Evolutionary conservation across 2,329 filamentous ascomycete species (phyloP), one percentile per base, ranked within the genome.

Genomic region (Didymellaceae sp.): DNA sequence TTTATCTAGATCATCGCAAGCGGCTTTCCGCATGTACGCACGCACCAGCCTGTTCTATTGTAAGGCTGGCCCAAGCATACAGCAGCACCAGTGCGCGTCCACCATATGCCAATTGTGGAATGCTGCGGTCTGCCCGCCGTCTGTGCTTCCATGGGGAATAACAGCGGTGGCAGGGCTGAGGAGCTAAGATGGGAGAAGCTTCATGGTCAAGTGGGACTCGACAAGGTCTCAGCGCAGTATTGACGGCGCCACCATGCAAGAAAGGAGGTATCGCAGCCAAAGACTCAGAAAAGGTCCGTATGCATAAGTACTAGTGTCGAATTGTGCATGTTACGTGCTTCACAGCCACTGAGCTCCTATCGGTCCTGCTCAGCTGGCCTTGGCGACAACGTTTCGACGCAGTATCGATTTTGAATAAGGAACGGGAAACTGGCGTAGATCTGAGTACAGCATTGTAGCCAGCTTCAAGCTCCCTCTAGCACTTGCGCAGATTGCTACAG

Each of bases 131-230:
- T 32, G 24, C 24, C 31, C 40, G 43, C 24, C 9, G 20, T 46
- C 35, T 43, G 49, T 40, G 37, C 33, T 34, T 41, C 24, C 20
- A 28, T 7, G 11, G 11, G 7, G 21, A 22, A 17, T 21, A 33
- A 22, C 30, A 45, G 13, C 34, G 24, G 14, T 21, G 22, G 17
- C 26, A 39, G 44, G 40, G 47, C 47, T 50, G 38, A 48, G 26
- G 17, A 45, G 54, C 43, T 31, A 58, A 50, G 40, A 11, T 39
- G 42, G 30, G 30, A 28, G 41, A 59, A 59, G 57, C 57, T 59
- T 55, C 47, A 25, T 5, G 20, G 49, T 46, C 50, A 48, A 54
- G 53, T 17, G 20, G 35, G 22, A 39, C 39, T 47, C 31, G 44
- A 32, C 42, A 41, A 31, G 42, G 31, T 52, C 48, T 40, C 50